A percentile compares a stretch with the other conserved stretches of the same genome.
Conservation (phyloP, 2,329 filamentous ascomycete genomes). For the Tolypocladium paradoxum region DNA sequence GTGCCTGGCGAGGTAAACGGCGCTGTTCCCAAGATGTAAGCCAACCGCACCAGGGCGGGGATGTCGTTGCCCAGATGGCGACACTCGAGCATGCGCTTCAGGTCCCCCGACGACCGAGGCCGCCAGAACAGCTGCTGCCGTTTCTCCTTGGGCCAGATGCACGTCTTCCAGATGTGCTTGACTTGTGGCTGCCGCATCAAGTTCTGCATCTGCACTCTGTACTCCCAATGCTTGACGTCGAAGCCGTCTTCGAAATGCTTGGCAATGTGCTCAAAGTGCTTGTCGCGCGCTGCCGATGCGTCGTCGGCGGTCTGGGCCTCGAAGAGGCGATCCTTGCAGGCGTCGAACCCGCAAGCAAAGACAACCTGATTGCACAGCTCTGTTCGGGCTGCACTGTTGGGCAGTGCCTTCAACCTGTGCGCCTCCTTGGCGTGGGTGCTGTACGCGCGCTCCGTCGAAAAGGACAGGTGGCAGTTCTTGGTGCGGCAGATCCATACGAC, state of each 20-base stretch:
- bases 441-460: constrained; percentile 34
- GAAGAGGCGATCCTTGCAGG: constrained; percentile 31
- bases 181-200: constrained; percentile 31
- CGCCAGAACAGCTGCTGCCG: constrained; percentile 29
- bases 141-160: constrained; percentile 34
- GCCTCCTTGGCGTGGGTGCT: constrained; percentile 32
- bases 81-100: constrained; percentile 33
- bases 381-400: constrained; percentile 28
- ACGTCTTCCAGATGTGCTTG: constrained; percentile 33
- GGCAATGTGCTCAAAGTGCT: constrained; percentile 35
- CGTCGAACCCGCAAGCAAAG: constrained; percentile 31
- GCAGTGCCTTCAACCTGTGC: constrained; percentile 29
- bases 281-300: constrained; percentile 25
- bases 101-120: constrained; percentile 28
- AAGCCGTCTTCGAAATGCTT: constrained; percentile 34
- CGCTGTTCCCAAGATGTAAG: constrained; percentile 31
- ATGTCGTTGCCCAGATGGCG: constrained; percentile 30
- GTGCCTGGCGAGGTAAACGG: constrained; percentile 25
- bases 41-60: constrained; percentile 29
- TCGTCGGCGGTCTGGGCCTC: constrained; percentile 27
- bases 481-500: constrained; percentile 32
- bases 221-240: constrained; percentile 32
- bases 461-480: constrained; percentile 29
- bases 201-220: constrained; percentile 31
- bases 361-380: constrained; percentile 32